Evolutionary conservation across 495 filamentous ascomycete genomes (phyloP).

Genomic region (Pyronema omphalodes): DNA sequence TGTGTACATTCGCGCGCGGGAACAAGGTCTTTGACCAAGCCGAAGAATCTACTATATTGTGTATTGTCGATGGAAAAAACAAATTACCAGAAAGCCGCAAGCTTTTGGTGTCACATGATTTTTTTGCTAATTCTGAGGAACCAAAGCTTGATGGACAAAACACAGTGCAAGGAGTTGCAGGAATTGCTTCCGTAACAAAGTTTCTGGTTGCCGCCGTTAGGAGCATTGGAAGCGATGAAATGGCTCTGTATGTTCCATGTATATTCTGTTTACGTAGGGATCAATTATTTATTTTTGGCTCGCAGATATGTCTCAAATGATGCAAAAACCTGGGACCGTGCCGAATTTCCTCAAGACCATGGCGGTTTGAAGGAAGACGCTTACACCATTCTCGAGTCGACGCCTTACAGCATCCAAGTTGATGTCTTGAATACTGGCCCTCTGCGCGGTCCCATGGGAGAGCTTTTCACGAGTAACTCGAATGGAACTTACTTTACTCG

Average conservation of each 20-base stretch:
- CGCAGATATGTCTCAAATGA: constrained; percentile 47
- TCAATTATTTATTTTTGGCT: neutral
- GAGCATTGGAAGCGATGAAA: constrained; percentile 62
- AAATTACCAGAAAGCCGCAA: constrained; percentile 45
- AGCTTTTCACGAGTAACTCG: constrained; percentile 81
- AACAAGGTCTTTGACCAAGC: constrained; percentile 47
- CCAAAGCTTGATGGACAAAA: constrained; percentile 53
- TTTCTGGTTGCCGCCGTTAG: constrained; percentile 69
- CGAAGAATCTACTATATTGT: constrained; percentile 50
- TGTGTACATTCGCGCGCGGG: constrained; percentile 70
- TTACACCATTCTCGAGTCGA: constrained; percentile 86
- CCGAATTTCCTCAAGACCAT: constrained; percentile 61
- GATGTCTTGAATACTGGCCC: constrained; percentile 56
- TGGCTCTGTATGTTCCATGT: constrained; percentile 51
- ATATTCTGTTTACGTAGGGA: neutral
- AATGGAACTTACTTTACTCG: constrained; percentile 88
- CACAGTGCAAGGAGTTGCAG: constrained; percentile 54
- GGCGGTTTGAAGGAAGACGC: constrained; percentile 57
- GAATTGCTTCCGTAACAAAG: constrained; percentile 60
- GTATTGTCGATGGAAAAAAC: constrained; percentile 53
- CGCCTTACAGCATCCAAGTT: constrained; percentile 90
- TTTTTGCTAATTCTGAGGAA: constrained; percentile 46
- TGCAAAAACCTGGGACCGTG: constrained; percentile 71
- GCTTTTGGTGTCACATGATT: constrained; percentile 61
- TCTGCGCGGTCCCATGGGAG: constrained; percentile 33